Percentiles rank a stretch among this genome's conserved stretches.
Conservation (phyloP, 164 flowering plant genomes). For the Berberis vulgaris region DNA sequence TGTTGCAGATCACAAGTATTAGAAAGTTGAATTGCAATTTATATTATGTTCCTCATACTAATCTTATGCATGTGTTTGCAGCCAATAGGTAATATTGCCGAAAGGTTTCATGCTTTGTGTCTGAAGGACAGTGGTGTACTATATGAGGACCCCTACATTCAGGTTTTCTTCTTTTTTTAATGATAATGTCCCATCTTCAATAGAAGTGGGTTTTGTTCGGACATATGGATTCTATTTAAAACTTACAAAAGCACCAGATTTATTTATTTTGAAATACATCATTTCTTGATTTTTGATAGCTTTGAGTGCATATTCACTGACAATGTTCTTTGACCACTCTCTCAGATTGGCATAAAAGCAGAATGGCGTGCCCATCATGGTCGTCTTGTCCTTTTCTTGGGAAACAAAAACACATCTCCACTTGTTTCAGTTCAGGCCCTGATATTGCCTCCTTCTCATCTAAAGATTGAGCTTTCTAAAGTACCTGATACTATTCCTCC, state of each 20-base stretch:
- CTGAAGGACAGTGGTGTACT: constrained; percentile 94
- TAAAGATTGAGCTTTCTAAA: constrained; percentile 75
- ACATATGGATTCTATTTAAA: too few species aligned
- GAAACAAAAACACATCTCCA: constrained; percentile 88
- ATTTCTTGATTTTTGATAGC: background rate
- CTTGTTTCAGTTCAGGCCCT: constrained; percentile 80
- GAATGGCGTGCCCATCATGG: constrained; percentile 96
- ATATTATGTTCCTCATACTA: background rate
- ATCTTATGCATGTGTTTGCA: constrained; percentile 26
- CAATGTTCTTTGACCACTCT: too few species aligned
- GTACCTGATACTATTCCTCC: constrained; percentile 99
- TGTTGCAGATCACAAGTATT: too few species aligned
- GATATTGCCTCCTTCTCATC: constrained; percentile 79
- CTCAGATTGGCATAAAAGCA: constrained; percentile 91
- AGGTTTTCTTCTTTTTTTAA: constrained; percentile 34
- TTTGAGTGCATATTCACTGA: too few species aligned
- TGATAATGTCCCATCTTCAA: too few species aligned
- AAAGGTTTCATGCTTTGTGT: constrained; percentile 81
- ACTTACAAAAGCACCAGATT: too few species aligned
- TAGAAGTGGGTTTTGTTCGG: too few species aligned
- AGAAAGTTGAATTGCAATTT: too few species aligned
- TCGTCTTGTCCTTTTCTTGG: constrained; percentile 88
- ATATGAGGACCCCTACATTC: constrained; percentile 89
- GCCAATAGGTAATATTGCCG: constrained; percentile 89
- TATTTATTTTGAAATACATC: too few species aligned